Evolutionary conservation across 2,329 filamentous ascomycete species (phyloP).

Genomic region (Aspergillus fischeri): DNA sequence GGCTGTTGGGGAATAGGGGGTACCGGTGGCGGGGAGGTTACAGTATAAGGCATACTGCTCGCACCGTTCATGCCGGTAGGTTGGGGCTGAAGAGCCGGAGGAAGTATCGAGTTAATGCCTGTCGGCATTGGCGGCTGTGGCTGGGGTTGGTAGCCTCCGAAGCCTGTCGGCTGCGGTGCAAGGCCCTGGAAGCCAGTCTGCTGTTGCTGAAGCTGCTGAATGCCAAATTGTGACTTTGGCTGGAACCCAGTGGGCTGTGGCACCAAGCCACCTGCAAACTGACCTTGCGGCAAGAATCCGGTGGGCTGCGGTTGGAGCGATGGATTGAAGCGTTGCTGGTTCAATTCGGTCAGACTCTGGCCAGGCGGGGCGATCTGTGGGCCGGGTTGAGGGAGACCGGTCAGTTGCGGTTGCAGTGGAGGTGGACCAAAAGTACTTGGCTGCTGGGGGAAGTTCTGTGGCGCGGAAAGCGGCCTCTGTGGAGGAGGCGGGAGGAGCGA

Average conservation of each 20-base stretch:
- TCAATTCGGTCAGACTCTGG: conserved; percentile 71
- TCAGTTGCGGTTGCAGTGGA: conserved; percentile 78
- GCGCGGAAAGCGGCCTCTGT: conserved; percentile 77
- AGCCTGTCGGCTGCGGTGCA: conserved; percentile 53
- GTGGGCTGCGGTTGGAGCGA: conserved; percentile 60
- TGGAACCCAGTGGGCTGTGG: conserved; percentile 47
- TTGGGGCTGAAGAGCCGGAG: conserved; percentile 49
- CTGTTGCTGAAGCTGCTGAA: conserved; percentile 48
- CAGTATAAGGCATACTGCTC: conserved; percentile 42
- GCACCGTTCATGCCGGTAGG: conserved; percentile 50
- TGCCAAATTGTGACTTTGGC: conserved; percentile 43
- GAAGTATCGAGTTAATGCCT: conserved; percentile 51
- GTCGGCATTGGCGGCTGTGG: conserved; percentile 49
- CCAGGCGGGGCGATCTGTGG: conserved; percentile 65
- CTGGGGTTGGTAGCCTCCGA: conserved; percentile 43
- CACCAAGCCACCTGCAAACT: conserved; percentile 39
- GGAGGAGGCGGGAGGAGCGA: conserved; percentile 74
- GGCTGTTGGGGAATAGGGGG: conserved; percentile 57
- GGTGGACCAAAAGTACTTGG: conserved; percentile 69
- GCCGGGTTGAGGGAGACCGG: conserved; percentile 59
- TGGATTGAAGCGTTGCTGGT: conserved; percentile 61
- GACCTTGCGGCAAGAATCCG: conserved; percentile 49
- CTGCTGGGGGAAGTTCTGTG: conserved; percentile 69
- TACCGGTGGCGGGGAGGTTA: conserved; percentile 50
- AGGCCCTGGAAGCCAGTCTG: conserved; percentile 45